Conservation (phyloP, 2,329 filamentous ascomycete species). For the Nannizziopsis arthrosporioides region DNA sequence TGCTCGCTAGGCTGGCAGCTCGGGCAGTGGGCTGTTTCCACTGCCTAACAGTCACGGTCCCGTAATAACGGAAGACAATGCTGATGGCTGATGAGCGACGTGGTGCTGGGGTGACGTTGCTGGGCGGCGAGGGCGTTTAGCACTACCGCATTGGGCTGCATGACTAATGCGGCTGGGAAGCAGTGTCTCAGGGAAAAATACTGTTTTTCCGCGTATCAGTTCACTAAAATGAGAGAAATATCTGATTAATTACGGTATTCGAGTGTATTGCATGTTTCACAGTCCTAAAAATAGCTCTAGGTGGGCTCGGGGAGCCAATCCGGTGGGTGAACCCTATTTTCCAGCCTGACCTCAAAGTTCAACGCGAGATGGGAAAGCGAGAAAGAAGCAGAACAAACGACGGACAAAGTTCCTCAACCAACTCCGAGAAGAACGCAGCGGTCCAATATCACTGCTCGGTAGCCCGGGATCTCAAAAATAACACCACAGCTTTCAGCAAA, state of each 20-base stretch:
- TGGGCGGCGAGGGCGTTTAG: slow-evolving; percentile 3
- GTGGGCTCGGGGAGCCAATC: neutral
- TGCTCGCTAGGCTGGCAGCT: too few species aligned
- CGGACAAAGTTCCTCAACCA: too few species aligned
- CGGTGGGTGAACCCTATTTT: too few species aligned
- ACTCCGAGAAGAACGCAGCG: too few species aligned
- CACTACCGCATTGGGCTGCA: neutral
- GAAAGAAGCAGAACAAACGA: too few species aligned
- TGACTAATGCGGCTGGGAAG: slow-evolving; percentile 6
- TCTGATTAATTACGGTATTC: neutral
- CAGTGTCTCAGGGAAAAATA: slow-evolving; percentile 11
- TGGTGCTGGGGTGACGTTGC: neutral
- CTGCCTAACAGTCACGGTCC: neutral
- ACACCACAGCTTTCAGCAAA: too few species aligned
- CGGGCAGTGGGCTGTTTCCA: too few species aligned
- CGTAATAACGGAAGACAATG: neutral
- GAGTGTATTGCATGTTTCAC: neutral
- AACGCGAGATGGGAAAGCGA: too few species aligned
- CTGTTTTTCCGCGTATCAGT: neutral
- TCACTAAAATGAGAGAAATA: neutral
- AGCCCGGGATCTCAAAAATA: too few species aligned
- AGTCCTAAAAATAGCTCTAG: slow-evolving; percentile 5
- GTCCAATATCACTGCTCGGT: too few species aligned
- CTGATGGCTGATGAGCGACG: neutral
- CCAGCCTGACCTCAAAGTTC: too few species aligned